phyloP scores from a whole-genome alignment of 2,329 filamentous ascomycete species.

The Colletotrichum theobromicola region DNA sequence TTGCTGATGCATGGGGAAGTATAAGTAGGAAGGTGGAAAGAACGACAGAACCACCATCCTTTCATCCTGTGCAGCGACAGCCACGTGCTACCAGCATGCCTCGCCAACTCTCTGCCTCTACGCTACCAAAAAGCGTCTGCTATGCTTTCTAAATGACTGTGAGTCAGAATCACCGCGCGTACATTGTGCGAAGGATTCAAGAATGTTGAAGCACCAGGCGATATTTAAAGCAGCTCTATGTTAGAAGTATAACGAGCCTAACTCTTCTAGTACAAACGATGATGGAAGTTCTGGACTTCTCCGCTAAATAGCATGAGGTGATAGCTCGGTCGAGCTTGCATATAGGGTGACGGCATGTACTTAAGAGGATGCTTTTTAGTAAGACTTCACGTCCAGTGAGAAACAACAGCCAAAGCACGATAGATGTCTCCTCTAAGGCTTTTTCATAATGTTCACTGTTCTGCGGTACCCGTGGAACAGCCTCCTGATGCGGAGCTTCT shows the following conservation, averaged over 20 bases:
- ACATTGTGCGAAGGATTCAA: background rate
- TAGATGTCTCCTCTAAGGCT: too few species aligned
- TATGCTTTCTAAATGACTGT: background rate
- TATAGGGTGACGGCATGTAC: background rate
- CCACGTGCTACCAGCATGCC: too few species aligned
- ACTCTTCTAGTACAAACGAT: background rate
- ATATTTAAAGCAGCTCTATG: background rate
- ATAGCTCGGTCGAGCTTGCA: background rate
- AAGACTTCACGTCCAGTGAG: background rate
- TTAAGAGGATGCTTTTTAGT: accelerated
- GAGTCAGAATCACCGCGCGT: accelerated
- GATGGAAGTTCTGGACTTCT: background rate
- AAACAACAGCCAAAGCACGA: too few species aligned
- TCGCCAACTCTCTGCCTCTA: too few species aligned
- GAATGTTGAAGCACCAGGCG: background rate
- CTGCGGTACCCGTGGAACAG: too few species aligned
- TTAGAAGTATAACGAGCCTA: background rate
- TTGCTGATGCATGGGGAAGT: background rate
- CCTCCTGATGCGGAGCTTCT: too few species aligned
- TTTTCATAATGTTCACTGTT: too few species aligned
- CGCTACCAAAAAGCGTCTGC: too few species aligned
- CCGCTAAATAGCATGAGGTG: background rate
- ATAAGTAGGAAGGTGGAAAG: accelerated
- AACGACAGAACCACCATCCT: too few species aligned
- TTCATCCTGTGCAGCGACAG: too few species aligned